A percentile compares a stretch with the other conserved stretches of the same genome.
These are phyloP conservation scores for Penicillium sp. DNA, from an alignment of 2,329 filamentous ascomycete genomes.

Conservation along the genomic window DNA sequence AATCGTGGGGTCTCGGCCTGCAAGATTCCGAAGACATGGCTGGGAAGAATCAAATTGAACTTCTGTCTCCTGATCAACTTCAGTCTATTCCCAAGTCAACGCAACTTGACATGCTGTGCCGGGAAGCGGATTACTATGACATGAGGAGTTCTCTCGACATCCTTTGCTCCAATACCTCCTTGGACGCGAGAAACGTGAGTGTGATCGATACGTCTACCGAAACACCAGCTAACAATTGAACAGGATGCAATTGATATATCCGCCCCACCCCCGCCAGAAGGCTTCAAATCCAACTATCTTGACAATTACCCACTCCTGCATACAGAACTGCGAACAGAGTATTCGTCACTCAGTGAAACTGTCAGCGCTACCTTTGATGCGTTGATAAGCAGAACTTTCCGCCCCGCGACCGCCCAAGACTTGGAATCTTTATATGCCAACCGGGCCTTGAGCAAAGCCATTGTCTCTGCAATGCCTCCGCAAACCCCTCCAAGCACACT, in stretches of 20 bases:
- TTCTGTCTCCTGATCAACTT: constrained; percentile 3
- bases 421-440: constrained; percentile 28
- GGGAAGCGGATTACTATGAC: constrained; percentile 35
- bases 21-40: constrained; percentile 55
- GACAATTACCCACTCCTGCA: constrained; percentile 56
- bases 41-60: constrained; percentile 42
- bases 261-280: constrained; percentile 57
- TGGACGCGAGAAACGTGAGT: constrained; percentile 33
- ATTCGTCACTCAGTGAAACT: constrained; percentile 39
- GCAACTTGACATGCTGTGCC: constrained; percentile 29
- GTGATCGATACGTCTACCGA: not conserved
- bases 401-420: constrained; percentile 16
- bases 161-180: constrained; percentile 30
- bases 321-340: constrained; percentile 50
- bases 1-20: constrained; percentile 66
- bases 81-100: constrained; percentile 20
- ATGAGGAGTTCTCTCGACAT: constrained; percentile 40
- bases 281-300: constrained; percentile 56
- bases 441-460: constrained; percentile 33
- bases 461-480: constrained; percentile 11
- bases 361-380: constrained; percentile 36
- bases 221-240: constrained; percentile 17
- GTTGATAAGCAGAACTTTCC: constrained; percentile 29
- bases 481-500: constrained; percentile 31
- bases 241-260: constrained; percentile 63